phyloP scores from a whole-genome alignment of 305 asterid genomes.

The Coffea humblotiana region DNA sequence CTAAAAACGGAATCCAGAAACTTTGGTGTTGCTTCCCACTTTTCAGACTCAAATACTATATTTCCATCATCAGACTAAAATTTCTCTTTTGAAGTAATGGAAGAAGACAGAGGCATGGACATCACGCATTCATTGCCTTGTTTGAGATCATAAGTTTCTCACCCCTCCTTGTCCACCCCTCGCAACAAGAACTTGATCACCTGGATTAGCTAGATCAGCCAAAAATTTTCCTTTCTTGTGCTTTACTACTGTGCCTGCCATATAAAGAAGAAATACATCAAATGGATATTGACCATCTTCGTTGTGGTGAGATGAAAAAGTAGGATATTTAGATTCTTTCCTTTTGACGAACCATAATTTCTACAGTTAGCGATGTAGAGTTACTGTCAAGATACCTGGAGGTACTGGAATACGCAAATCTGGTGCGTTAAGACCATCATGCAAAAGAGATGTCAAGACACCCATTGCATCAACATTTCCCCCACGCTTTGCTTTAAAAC shows the following conservation, averaged over 20 bases:
- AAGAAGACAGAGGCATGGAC: not conserved
- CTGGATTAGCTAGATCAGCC: constrained; percentile 85
- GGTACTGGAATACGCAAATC: constrained; percentile 82
- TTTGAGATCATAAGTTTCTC: constrained; percentile 29
- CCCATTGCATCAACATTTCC: constrained; percentile 97
- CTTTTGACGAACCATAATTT: not conserved
- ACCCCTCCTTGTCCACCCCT: constrained; percentile 99
- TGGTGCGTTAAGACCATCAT: constrained; percentile 67
- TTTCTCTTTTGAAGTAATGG: not conserved
- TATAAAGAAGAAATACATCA: not conserved
- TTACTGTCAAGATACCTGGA: constrained; percentile 46
- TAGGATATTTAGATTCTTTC: not conserved
- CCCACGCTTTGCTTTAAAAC: constrained; percentile 80
- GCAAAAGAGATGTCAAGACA: constrained; percentile 66
- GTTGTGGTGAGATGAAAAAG: not conserved
- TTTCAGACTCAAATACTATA: not conserved
- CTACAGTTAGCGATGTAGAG: no score
- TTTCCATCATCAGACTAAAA: not conserved
- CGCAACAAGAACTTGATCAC: constrained; percentile 85
- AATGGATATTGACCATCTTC: no score
- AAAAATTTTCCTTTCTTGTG: constrained; percentile 82
- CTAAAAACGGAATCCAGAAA: constrained; percentile 7
- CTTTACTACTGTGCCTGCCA: constrained; percentile 86
- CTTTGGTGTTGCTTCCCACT: not conserved
- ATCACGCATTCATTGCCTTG: no score